These are phyloP conservation scores for Saccharomyces hybrid DNA, from an alignment of 1,139 yeast genomes.

Conservation along the genomic window DNA sequence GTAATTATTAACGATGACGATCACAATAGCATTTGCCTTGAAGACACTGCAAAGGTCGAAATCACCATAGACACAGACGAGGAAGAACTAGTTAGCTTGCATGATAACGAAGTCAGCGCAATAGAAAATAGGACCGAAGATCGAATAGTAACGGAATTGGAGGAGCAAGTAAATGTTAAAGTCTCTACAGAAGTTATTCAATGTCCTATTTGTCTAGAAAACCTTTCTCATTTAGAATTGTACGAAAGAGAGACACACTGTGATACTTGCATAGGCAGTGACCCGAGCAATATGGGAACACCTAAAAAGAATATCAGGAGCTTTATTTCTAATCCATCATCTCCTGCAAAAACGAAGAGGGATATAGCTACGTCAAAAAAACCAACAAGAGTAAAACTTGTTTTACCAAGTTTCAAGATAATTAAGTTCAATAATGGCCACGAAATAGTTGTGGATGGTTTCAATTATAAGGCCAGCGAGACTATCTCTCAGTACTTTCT, in stretches of 20 bases:
- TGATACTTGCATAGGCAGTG: constrained; percentile 40
- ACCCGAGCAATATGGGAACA: constrained; percentile 6
- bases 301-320: neutral
- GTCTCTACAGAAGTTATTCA: constrained; percentile 9
- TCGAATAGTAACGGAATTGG: neutral
- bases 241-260: constrained; percentile 50
- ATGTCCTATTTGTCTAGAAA: constrained; percentile 46
- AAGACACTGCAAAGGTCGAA: neutral
- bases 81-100: neutral
- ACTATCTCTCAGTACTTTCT: constrained; percentile 47
- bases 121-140: neutral
- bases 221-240: constrained; percentile 34
- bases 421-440: constrained; percentile 37
- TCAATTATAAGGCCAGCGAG: constrained; percentile 41
- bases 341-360: constrained; percentile 2
- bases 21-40: neutral
- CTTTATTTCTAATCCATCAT: constrained; percentile 4
- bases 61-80: neutral
- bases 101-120: neutral
- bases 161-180: neutral
- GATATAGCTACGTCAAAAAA: constrained; percentile 12
- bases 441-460: constrained; percentile 60
- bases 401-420: constrained; percentile 50
- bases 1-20: neutral
- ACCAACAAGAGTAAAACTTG: constrained; percentile 26